A percentile compares a stretch with the other conserved stretches of the same genome.
phyloP scores from a whole-genome alignment of 164 flowering plant genomes.

The Amborella trichopoda region DNA sequence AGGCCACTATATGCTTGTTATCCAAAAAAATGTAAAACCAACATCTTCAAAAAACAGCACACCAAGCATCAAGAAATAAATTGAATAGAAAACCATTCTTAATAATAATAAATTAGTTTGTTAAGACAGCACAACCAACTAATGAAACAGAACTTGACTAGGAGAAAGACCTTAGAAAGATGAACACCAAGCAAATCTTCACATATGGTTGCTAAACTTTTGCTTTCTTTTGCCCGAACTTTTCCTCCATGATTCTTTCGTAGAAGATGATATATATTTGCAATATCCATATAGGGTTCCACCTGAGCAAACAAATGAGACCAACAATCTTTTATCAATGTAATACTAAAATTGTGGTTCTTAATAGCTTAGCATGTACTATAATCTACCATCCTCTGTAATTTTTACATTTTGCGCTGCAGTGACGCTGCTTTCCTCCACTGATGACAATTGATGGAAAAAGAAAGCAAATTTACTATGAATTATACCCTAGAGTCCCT shows the following conservation, averaged over 20 bases:
- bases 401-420: too few species aligned
- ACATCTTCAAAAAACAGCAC: not conserved
- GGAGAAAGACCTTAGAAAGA: slow-evolving; percentile 55
- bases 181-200: slow-evolving; percentile 53
- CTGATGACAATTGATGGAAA: too few species aligned
- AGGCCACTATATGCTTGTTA: not conserved
- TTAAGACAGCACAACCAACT: not conserved
- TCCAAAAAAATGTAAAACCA: not conserved
- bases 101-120: not conserved
- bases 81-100: not conserved
- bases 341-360: too few species aligned
- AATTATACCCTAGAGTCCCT: too few species aligned
- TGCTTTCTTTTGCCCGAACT: slow-evolving; percentile 34
- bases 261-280: slow-evolving; percentile 33
- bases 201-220: slow-evolving; percentile 81
- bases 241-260: slow-evolving; percentile 41
- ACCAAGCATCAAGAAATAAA: not conserved
- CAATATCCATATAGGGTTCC: slow-evolving; percentile 78
- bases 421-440: too few species aligned
- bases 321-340: too few species aligned
- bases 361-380: too few species aligned
- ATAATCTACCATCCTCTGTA: too few species aligned
- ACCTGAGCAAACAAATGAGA: too few species aligned
- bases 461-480: too few species aligned
- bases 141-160: not conserved